Conservation (phyloP, 192 early-diverging fungal genomes). For the Rhizophagus prolifer region DNA sequence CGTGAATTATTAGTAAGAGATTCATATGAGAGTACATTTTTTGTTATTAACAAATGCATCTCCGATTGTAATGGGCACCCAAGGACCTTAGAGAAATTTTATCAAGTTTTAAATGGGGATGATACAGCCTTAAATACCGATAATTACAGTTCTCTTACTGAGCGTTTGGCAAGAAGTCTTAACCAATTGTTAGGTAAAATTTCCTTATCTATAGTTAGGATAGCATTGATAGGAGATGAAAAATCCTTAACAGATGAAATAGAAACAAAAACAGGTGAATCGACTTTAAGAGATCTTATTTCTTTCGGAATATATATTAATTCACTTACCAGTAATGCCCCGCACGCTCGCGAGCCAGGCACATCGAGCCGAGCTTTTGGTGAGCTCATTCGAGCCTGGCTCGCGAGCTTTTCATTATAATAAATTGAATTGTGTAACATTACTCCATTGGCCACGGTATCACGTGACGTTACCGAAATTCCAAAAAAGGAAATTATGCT, state of each 20-base stretch:
- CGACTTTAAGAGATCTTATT: background rate
- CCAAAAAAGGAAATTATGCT: no score
- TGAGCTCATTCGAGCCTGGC: no score
- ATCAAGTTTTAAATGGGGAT: background rate
- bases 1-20: background rate
- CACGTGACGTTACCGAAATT: no score
- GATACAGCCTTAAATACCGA: background rate
- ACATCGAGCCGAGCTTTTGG: no score
- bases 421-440: no score
- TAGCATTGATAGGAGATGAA: background rate
- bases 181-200: background rate
- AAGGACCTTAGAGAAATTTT: constrained; percentile 10
- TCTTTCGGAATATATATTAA: constrained; percentile 9
- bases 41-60: constrained; percentile 17
- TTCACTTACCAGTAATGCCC: constrained; percentile 19
- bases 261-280: background rate
- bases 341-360: no score
- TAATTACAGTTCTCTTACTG: background rate
- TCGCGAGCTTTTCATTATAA: no score
- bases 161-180: background rate
- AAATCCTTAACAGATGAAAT: background rate
- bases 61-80: constrained; percentile 1
- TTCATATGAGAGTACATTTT: background rate
- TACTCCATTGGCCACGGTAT: no score
- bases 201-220: constrained; percentile 4